Evolutionary conservation across 495 filamentous ascomycete genomes (phyloP).

Genomic region (Acidomyces sp.): DNA sequence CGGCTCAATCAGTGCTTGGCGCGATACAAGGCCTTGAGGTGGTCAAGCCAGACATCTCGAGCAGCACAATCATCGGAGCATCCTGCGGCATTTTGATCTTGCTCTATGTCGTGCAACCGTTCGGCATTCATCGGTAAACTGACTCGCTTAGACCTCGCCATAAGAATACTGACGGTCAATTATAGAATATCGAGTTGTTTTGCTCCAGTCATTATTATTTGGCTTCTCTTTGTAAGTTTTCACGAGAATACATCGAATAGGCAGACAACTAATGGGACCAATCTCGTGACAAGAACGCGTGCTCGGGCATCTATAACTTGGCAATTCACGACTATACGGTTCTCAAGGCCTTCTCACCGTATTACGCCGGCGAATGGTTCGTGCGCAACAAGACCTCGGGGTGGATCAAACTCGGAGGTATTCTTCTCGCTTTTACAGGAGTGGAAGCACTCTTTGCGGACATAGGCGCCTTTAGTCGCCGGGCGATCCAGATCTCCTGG

Average conservation of each 20-base stretch:
- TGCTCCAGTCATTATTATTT: constrained; percentile 55
- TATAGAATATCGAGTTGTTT: too few relatives aligned
- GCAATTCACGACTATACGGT: constrained; percentile 49
- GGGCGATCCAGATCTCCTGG: constrained; percentile 54
- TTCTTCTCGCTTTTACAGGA: constrained; percentile 59
- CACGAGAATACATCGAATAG: too few relatives aligned
- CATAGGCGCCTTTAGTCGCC: constrained; percentile 50
- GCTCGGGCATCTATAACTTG: constrained; percentile 55
- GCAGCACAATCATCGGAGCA: constrained; percentile 45
- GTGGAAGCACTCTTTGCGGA: constrained; percentile 67
- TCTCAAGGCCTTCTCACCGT: constrained; percentile 56
- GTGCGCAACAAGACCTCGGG: constrained; percentile 46
- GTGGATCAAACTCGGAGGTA: constrained; percentile 56
- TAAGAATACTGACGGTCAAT: too few relatives aligned
- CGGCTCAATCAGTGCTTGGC: constrained; percentile 58
- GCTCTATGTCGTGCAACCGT: constrained; percentile 51
- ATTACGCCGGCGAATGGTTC: constrained; percentile 49
- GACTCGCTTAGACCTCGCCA: too few relatives aligned
- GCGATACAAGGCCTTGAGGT: constrained; percentile 48
- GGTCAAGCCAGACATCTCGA: constrained; percentile 33
- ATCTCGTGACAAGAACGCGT: too few relatives aligned
- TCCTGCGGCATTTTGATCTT: constrained; percentile 52
- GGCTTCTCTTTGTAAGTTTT: constrained; percentile 55
- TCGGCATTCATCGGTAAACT: constrained; percentile 49
- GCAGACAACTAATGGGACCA: too few relatives aligned